These are phyloP conservation scores for Tylopilus vinaceipallidus DNA, from an alignment of 768 basidiomycete species.

Conservation along the genomic window DNA sequence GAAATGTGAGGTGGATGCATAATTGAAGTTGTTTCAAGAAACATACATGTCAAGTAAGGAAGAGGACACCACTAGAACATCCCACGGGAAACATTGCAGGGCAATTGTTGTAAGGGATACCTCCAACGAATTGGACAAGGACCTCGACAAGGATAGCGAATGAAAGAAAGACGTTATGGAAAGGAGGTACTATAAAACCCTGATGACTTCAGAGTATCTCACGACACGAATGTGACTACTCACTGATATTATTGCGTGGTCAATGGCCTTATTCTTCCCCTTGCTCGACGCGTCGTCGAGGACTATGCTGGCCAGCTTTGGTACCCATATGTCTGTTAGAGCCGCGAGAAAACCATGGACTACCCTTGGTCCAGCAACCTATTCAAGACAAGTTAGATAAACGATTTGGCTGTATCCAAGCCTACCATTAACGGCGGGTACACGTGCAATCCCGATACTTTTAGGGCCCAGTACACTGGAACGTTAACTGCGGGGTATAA, in stretches of 20 bases:
- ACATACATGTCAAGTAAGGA: conserved; percentile 21
- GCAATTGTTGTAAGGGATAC: conserved; percentile 82
- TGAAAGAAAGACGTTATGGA: conserved; percentile 89
- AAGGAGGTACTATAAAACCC: conserved; percentile 58
- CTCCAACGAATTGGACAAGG: conserved; percentile 91
- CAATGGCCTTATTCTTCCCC: neutral
- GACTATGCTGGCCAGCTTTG: conserved; percentile 54
- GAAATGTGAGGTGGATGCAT: conserved; percentile 29
- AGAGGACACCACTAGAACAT: conserved; percentile 33
- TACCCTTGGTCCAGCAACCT: conserved; percentile 76
- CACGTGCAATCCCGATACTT: conserved; percentile 50
- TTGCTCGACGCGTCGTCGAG: conserved; percentile 52
- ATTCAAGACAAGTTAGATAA: conserved; percentile 2
- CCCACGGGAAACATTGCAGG: conserved; percentile 76
- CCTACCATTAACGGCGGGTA: conserved; percentile 61
- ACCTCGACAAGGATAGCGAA: conserved; percentile 77
- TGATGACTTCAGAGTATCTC: neutral
- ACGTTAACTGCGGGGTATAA: conserved; percentile 81
- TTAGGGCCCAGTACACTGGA: conserved; percentile 73
- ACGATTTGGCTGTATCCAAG: conserved; percentile 6
- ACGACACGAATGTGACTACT: conserved; percentile 29
- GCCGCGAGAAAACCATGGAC: conserved; percentile 78
- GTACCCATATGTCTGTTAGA: conserved; percentile 74
- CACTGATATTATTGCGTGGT: conserved; percentile 54
- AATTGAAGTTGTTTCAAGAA: neutral